A percentile compares a stretch with the other conserved stretches of the same genome.
Evolutionary conservation across 352 stramenopile species (phyloP).

Genomic region (Phytophthora pisi): DNA sequence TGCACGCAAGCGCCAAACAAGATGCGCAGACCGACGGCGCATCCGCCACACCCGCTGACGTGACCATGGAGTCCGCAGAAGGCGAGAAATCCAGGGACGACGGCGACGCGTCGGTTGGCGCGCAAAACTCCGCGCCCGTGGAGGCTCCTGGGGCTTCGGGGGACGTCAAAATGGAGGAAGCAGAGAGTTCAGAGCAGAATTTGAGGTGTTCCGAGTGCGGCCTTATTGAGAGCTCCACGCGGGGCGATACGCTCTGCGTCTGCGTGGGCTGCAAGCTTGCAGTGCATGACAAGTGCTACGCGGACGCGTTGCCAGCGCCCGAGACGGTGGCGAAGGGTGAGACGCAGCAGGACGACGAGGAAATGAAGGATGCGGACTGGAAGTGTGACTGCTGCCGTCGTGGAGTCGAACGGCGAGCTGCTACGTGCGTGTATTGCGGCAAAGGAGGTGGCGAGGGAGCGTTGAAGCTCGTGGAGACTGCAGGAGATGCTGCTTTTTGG

Average conservation of each 20-base stretch:
- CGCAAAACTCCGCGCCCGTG: not conserved
- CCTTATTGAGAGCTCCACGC: slow-evolving; percentile 4
- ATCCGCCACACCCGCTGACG: not conserved
- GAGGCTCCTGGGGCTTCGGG: not conserved
- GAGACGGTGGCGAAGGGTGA: not conserved
- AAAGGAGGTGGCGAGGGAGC: slow-evolving; percentile 26
- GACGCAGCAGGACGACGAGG: not conserved
- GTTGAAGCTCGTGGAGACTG: slow-evolving; percentile 41
- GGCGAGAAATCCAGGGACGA: slow-evolving; percentile 19
- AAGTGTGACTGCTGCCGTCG: slow-evolving; percentile 50
- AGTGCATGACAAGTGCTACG: slow-evolving; percentile 50
- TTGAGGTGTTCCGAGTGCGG: slow-evolving; percentile 32
- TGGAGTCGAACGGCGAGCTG: slow-evolving; percentile 18
- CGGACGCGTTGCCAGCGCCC: not conserved
- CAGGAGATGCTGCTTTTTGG: slow-evolving; percentile 28
- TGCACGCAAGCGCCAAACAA: not conserved
- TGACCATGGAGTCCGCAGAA: slow-evolving; percentile 10
- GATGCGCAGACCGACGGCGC: slow-evolving; percentile 8
- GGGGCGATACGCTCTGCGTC: slow-evolving; percentile 26
- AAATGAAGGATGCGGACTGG: slow-evolving; percentile 27
- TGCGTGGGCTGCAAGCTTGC: slow-evolving; percentile 39
- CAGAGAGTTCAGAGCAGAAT: not conserved
- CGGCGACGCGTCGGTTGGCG: slow-evolving; percentile 16
- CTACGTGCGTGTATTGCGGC: slow-evolving; percentile 51
- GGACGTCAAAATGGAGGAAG: slow-evolving; percentile 5